Evolutionary conservation across 2,329 filamentous ascomycete species (phyloP), one percentile per base, ranked within the genome.

Genomic region (Tolypocladium endophyticum): DNA sequence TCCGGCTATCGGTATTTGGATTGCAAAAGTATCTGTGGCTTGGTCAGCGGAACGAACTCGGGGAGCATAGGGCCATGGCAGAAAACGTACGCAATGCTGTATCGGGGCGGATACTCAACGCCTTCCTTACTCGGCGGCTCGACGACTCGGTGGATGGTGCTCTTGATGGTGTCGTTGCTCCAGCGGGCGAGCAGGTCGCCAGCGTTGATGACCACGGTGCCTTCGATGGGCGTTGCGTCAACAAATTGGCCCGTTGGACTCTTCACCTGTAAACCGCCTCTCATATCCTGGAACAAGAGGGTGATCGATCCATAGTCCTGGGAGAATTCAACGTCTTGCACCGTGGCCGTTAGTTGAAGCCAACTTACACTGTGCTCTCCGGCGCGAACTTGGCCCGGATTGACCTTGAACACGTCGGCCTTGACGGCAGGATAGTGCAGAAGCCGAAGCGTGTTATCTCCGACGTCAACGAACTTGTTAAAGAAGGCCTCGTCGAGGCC

Each of bases 111-210:
- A 71, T 95, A 87, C 45, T 78, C 74, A 20, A 79, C 80, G 9
- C 74, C 76, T 3, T 76, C 77, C 4, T 79, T 80, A 20, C 78
- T 76, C 0, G 90, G 89, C 2, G 92, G 92, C 75, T 96, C 89
- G 6, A 97, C 89, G 0, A 97, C 92, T 14, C 92, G 85, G 73
- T 97, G 92, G 61, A 92, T 84, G 4, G 92, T 97, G 70, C 89
- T 93, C 76, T 89, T 92, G 75, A 97, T 96, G 5, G 84, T 88
- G 68, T 95, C 90, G 69, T 97, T 97, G 64, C 88, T 90, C 92
- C 92, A 96, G 58, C 92, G 80, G 1, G 90, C 87, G 56, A 97
- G 77, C 65, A 97, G 71, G 70, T 97, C 92, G 1, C 92, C 92
- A 0, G 92, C 92, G 68, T 97, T 97, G 64, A 96, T 83, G 14